Evolutionary conservation across 75 land plant species (phyloP).

Genomic region (Sequoia sempervirens): DNA sequence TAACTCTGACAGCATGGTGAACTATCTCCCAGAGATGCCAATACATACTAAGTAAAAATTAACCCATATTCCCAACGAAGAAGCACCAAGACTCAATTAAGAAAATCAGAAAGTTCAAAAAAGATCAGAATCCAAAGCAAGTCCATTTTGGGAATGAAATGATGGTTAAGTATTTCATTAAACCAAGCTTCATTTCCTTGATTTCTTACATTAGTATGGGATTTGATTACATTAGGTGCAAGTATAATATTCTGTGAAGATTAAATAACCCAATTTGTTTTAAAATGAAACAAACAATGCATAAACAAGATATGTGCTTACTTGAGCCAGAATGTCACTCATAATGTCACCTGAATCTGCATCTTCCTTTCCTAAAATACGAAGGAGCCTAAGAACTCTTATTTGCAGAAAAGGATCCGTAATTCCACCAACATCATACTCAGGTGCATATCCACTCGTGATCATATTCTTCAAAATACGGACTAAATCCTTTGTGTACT

Average conservation of each 20-base stretch:
- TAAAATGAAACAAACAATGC: neutral
- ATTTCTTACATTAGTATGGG: neutral
- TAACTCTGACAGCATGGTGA: neutral
- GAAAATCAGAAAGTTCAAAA: neutral
- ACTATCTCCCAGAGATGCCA: neutral
- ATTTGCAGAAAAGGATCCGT: slow-evolving; percentile 96
- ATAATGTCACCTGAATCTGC: slow-evolving; percentile 87
- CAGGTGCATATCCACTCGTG: slow-evolving; percentile 92
- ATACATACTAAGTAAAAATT: slow-evolving; percentile 1
- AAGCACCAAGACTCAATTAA: neutral
- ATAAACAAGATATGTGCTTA: slow-evolving; percentile 15
- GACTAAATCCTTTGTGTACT: slow-evolving; percentile 69
- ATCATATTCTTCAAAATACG: slow-evolving; percentile 75
- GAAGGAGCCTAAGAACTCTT: slow-evolving; percentile 72
- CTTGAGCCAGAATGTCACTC: slow-evolving; percentile 99
- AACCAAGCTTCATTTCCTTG: neutral
- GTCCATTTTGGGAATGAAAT: neutral
- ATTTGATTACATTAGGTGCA: neutral
- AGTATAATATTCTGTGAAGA: neutral
- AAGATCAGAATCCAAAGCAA: neutral
- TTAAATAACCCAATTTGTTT: neutral
- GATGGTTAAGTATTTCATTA: neutral
- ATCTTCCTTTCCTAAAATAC: slow-evolving; percentile 88
- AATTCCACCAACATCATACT: slow-evolving; percentile 92
- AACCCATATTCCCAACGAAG: neutral